These are phyloP conservation scores for Phaeomoniella chlamydospora DNA, from an alignment of 2,329 filamentous ascomycete genomes.

Conservation along the genomic window DNA sequence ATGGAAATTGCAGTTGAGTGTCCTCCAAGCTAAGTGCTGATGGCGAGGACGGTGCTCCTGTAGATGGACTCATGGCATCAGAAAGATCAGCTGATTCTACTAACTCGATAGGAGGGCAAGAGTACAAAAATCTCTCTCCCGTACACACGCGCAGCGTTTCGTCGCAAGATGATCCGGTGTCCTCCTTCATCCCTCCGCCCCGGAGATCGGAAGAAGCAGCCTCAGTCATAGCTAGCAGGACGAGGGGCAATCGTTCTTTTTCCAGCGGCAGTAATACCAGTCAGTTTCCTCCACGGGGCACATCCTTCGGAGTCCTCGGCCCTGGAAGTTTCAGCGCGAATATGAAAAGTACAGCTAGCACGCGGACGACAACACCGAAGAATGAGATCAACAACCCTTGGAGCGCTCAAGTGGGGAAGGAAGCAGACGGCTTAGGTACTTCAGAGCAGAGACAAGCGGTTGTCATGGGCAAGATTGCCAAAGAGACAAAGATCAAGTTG, in stretches of 20 bases:
- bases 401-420: constrained; percentile 30
- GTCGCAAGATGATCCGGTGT: neutral
- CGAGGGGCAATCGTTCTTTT: constrained; percentile 40
- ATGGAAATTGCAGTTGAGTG: neutral
- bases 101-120: neutral
- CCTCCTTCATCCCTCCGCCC: neutral
- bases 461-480: constrained; percentile 74
- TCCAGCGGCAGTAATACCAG: constrained; percentile 37
- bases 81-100: neutral
- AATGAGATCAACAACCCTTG: constrained; percentile 41
- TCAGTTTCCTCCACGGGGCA: constrained; percentile 51
- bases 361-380: constrained; percentile 43
- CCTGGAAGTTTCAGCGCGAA: constrained; percentile 84
- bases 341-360: constrained; percentile 53
- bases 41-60: neutral
- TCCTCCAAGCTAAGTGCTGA: neutral
- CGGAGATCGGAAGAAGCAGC: neutral
- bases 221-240: constrained; percentile 4
- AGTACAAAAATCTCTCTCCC: neutral
- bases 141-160: neutral
- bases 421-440: constrained; percentile 45
- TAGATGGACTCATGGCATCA: neutral
- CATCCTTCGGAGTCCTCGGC: constrained; percentile 56
- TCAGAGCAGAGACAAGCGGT: constrained; percentile 61
- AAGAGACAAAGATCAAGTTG: constrained; percentile 95